Evolutionary conservation across 1,139 yeast species (phyloP).

Genomic region (Pichia sp.): DNA sequence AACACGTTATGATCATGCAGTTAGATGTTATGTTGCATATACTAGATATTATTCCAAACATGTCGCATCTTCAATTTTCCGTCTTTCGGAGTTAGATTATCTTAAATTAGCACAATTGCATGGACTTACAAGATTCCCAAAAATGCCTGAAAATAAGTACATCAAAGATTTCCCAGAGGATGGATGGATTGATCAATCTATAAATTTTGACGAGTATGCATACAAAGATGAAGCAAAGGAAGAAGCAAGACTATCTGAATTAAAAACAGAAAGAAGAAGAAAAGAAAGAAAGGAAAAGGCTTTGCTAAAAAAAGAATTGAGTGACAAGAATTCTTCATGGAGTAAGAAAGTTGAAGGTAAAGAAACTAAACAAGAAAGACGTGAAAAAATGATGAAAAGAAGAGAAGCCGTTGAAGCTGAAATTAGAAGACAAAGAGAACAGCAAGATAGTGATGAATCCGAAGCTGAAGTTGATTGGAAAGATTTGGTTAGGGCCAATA

Average conservation of each 20-base stretch:
- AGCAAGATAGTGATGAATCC: slow-evolving; percentile 31
- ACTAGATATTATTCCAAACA: slow-evolving; percentile 83
- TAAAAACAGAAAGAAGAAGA: slow-evolving; percentile 39
- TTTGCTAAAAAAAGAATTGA: slow-evolving; percentile 42
- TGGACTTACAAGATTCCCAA: slow-evolving; percentile 78
- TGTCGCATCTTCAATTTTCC: slow-evolving; percentile 83
- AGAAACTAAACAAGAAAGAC: slow-evolving; percentile 57
- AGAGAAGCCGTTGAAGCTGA: slow-evolving; percentile 59
- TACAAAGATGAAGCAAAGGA: slow-evolving; percentile 67
- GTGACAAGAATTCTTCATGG: slow-evolving; percentile 70
- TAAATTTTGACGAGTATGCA: slow-evolving; percentile 59
- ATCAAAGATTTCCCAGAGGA: slow-evolving; percentile 46
- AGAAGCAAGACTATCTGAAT: slow-evolving; percentile 49
- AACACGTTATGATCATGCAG: slow-evolving; percentile 71
- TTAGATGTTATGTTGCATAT: slow-evolving; percentile 78
- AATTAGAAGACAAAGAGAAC: slow-evolving; percentile 38
- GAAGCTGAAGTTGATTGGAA: slow-evolving; percentile 80
- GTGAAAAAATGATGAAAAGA: slow-evolving; percentile 56
- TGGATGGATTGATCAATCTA: slow-evolving; percentile 66
- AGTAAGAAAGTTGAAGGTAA: slow-evolving; percentile 61
- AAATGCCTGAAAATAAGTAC: slow-evolving; percentile 82
- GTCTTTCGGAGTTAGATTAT: slow-evolving; percentile 66
- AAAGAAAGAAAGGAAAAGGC: slow-evolving; percentile 37
- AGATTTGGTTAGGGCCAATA: slow-evolving; percentile 61
- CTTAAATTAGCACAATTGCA: slow-evolving; percentile 67